Evolutionary conservation across 108 stramenopile genomes (phyloP), one percentile per base, ranked within the genome.

Genomic region (Conticribra guillardii): DNA sequence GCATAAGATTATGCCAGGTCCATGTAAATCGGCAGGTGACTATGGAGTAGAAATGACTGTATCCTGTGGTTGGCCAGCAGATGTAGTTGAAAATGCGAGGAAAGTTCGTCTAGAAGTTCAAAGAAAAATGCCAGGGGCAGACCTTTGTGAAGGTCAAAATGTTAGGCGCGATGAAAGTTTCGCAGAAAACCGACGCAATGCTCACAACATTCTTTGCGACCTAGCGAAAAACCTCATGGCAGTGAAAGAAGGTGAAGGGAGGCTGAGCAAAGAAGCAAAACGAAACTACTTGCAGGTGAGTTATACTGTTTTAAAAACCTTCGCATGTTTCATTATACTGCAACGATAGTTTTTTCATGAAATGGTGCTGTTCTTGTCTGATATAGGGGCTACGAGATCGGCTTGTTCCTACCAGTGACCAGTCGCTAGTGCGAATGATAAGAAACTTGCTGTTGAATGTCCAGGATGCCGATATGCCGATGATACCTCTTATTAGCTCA

Each of bases 21-120:
- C 89, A 2, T 96, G 95, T 58, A 79, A 56, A 14, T 69, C 82
- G 9, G 61, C 82, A 21, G 61, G 85, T 23, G 86, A 91, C 61
- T 96, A 96, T 72, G 95, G 95, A 28, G 88, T 96, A 26, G 90
- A 94, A 49, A 85, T 94, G 82, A 88, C 95, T 28, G 69, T 65
- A 9, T 74, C 69, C n/a, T 94, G 93, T 62, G 95, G 93, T 15
- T 96, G 91, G 89, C 92, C 89, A 26, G 56, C 45, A 0, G 85
- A 87, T 55, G 83, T 86, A 30, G 61, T 89, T 37, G 34, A 64
- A 49, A 80, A 71, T 64, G 79, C 72, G 23, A 62, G 73, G 28
- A 76, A 47, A 26, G 64, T 75, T 60, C 59, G 74, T 19, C 55
- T 32, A 26, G 56, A 67, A 47, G 84, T 85, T 5, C 73, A 85